phyloP scores from a whole-genome alignment of 2,329 filamentous ascomycete species.

The Colletotrichum sp. region DNA sequence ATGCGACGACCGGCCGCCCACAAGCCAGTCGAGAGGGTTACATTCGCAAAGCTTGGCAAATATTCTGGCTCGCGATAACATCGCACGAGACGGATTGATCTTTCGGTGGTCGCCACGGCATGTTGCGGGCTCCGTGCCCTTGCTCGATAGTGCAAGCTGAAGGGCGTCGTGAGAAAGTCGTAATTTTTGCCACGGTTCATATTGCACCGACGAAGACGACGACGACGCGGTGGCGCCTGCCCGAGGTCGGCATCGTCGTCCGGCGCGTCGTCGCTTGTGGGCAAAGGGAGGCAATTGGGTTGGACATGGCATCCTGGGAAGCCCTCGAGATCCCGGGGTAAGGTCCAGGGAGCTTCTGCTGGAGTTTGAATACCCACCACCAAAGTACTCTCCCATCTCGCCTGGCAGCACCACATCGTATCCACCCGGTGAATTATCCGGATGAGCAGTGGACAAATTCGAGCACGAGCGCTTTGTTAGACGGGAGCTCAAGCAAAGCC shows the following conservation, averaged over 20 bases:
- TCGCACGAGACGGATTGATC: not conserved
- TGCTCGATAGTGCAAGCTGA: not conserved
- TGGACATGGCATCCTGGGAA: constrained; percentile 10
- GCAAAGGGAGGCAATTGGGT: not conserved
- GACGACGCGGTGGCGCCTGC: not conserved
- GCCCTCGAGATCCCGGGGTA: constrained; percentile 15
- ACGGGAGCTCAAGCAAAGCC: not conserved
- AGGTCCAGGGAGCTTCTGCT: not conserved
- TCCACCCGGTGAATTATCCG: constrained; percentile 13
- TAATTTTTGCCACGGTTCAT: not conserved
- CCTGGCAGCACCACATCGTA: constrained; percentile 3
- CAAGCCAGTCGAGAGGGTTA: not conserved
- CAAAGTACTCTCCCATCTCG: constrained; percentile 19
- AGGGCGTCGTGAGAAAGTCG: not conserved
- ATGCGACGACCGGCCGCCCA: not conserved
- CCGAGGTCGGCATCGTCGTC: not conserved
- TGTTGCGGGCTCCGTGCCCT: not conserved
- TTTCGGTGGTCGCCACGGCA: not conserved
- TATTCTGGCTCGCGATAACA: not conserved
- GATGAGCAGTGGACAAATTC: not conserved
- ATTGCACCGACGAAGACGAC: not conserved
- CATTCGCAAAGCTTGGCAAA: constrained; percentile 12
- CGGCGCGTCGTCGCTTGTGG: not conserved
- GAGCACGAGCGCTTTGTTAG: not conserved
- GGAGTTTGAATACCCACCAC: not conserved